These are phyloP conservation scores for Monilinia vaccinii-corymbosi DNA, from an alignment of 2,329 filamentous ascomycete species.

Conservation along the genomic window DNA sequence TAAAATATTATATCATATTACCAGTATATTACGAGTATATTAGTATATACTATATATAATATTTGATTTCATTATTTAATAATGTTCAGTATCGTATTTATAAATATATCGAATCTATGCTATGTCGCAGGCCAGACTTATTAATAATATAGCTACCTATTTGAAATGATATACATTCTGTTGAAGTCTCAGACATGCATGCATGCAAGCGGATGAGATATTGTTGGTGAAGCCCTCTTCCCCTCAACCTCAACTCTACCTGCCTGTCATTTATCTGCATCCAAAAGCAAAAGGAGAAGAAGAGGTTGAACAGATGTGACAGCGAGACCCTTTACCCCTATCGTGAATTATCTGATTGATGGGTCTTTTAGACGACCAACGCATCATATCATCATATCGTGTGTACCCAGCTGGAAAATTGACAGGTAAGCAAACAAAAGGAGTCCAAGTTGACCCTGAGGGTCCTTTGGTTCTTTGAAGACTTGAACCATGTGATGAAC, in stretches of 20 bases:
- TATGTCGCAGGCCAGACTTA: not conserved
- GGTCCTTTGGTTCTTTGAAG: not conserved
- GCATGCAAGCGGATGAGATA: not conserved
- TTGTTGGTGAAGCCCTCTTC: not conserved
- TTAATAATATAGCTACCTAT: not conserved
- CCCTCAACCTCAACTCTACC: not conserved
- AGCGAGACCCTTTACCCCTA: not conserved
- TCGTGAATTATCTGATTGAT: not conserved
- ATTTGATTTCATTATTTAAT: not conserved
- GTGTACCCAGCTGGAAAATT: not conserved
- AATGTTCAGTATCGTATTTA: too few species aligned
- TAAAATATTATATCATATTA: too few species aligned
- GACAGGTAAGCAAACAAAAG: not conserved
- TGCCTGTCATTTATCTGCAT: not conserved
- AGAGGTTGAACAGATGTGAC: too few species aligned
- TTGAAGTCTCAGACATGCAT: not conserved
- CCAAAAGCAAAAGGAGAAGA: slow-evolving; percentile 1
- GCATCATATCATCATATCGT: not conserved
- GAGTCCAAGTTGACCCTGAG: not conserved
- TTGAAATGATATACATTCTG: not conserved
- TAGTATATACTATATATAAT: not conserved
- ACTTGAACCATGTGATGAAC: not conserved
- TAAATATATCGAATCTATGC: not conserved
- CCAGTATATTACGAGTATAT: too few species aligned
- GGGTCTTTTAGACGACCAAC: too few species aligned